Evolutionary conservation across 257 asterid genomes (phyloP).

Genomic region (Mitragyna speciosa): DNA sequence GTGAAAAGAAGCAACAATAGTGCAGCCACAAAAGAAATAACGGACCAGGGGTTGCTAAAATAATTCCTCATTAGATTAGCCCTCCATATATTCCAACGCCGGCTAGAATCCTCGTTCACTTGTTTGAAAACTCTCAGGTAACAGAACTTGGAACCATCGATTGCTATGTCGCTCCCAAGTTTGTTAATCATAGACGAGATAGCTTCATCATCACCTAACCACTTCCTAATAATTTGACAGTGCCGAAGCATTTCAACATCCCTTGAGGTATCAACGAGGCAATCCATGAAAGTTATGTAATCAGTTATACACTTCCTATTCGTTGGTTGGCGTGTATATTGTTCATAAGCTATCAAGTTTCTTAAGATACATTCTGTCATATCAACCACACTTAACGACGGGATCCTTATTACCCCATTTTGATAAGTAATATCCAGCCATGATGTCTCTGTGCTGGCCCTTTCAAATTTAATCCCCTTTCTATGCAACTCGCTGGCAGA

Average conservation of each 20-base stretch:
- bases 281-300: not conserved
- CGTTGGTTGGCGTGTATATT: not conserved
- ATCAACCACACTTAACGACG: not conserved
- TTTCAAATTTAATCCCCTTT: not conserved
- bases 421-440: not conserved
- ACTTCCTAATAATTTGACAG: not conserved
- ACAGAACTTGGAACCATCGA: no score
- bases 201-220: not conserved
- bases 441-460: not conserved
- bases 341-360: not conserved
- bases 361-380: not conserved
- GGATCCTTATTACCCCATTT: not conserved
- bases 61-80: constrained; percentile 19
- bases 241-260: not conserved
- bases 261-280: not conserved
- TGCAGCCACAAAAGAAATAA: constrained; percentile 18
- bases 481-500: not conserved
- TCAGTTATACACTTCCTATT: not conserved
- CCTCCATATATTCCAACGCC: not conserved
- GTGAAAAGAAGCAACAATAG: no score
- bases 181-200: not conserved
- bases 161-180: not conserved
- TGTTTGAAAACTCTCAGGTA: no score
- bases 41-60: no score
- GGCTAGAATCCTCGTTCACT: not conserved